These are phyloP conservation scores for Colletotrichum spaethianum DNA, from an alignment of 2,329 filamentous ascomycete species.

Conservation along the genomic window DNA sequence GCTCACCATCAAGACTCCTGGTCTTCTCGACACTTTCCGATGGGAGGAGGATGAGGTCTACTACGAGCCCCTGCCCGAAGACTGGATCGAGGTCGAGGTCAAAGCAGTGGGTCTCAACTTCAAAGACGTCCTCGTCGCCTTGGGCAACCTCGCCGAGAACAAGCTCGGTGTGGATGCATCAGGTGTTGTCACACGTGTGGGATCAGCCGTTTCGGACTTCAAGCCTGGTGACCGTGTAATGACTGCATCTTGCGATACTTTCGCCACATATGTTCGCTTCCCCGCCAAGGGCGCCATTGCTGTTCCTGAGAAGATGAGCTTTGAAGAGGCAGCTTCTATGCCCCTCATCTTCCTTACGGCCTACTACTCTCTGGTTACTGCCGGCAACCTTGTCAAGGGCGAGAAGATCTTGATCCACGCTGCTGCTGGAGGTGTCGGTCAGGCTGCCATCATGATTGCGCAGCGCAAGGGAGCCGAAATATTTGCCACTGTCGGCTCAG, in stretches of 20 bases:
- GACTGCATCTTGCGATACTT: conserved; percentile 43
- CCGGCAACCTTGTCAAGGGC: conserved; percentile 50
- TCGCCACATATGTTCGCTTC: conserved; percentile 45
- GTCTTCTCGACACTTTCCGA: conserved; percentile 46
- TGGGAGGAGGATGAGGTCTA: conserved; percentile 43
- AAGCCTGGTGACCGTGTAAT: conserved; percentile 50
- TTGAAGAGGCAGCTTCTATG: conserved; percentile 54
- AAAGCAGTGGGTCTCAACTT: conserved; percentile 48
- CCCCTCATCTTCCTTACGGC: conserved; percentile 49
- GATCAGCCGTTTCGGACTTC: conserved; percentile 47
- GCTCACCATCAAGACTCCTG: conserved; percentile 44
- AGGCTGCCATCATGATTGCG: conserved; percentile 56
- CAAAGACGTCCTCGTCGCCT: conserved; percentile 47
- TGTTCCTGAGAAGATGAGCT: conserved; percentile 55
- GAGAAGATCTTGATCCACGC: conserved; percentile 58
- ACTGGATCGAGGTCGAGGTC: conserved; percentile 47
- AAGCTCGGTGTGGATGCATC: conserved; percentile 51
- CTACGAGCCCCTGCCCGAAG: conserved; percentile 23
- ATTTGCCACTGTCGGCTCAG: conserved; percentile 56
- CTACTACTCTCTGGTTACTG: conserved; percentile 47
- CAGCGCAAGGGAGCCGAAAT: conserved; percentile 57
- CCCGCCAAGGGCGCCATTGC: conserved; percentile 46
- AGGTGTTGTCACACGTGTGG: conserved; percentile 51
- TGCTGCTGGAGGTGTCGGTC: conserved; percentile 56
- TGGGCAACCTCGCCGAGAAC: conserved; percentile 44